phyloP scores from a whole-genome alignment of 2,329 filamentous ascomycete genomes.

The Zymoseptoria pseudotritici region DNA sequence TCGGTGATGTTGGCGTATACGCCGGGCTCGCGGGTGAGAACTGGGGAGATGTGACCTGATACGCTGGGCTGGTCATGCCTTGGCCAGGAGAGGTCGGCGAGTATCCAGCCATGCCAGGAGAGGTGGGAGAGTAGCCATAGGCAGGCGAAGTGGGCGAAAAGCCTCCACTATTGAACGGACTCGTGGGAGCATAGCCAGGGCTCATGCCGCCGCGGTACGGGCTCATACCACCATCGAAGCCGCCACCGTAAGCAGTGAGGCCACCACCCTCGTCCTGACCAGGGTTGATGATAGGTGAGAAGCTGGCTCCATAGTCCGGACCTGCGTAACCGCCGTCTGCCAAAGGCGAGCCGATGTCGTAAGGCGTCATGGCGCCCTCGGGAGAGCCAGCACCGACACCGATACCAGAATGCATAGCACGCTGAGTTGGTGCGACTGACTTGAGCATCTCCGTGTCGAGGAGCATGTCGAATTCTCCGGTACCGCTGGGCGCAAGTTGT shows the following conservation, averaged over 20 bases:
- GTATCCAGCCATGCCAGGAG: constrained; percentile 21
- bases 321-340: constrained; percentile 55
- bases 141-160: constrained; percentile 71
- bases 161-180: constrained; percentile 30
- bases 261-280: constrained; percentile 51
- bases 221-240: constrained; percentile 54
- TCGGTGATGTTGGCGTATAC: constrained; percentile 23
- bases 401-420: constrained; percentile 52
- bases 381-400: constrained; percentile 67
- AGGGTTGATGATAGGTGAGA: constrained; percentile 66
- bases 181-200: constrained; percentile 34
- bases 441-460: constrained; percentile 93
- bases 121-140: constrained; percentile 28
- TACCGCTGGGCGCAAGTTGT: constrained; percentile 93
- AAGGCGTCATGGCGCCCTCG: constrained; percentile 81
- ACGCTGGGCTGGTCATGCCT: constrained; percentile 49
- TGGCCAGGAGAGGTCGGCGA: constrained; percentile 41
- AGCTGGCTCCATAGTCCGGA: constrained; percentile 52
- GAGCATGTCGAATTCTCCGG: constrained; percentile 88
- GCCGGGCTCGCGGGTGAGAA: constrained; percentile 49
- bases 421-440: constrained; percentile 72
- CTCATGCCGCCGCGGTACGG: constrained; percentile 54
- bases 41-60: constrained; percentile 43
- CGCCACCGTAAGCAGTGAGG: constrained; percentile 59
- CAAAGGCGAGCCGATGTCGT: constrained; percentile 64